phyloP scores from a whole-genome alignment of 257 asterid genomes.

The Solanum verrucosum region DNA sequence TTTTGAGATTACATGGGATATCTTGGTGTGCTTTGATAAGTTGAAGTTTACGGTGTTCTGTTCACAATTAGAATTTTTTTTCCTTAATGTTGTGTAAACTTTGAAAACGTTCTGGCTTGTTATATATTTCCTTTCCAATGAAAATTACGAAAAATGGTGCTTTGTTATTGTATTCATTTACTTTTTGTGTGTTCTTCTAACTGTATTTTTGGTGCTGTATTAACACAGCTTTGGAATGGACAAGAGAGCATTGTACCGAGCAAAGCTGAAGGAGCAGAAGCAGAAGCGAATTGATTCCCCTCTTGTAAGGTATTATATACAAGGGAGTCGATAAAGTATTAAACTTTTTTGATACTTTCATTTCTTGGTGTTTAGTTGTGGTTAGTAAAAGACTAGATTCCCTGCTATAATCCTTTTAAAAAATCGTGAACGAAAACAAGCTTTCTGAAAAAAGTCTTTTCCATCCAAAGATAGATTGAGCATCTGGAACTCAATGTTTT shows the following conservation, averaged over 20 bases:
- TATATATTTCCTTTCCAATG: neutral
- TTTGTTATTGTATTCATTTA: neutral
- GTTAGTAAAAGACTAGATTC: neutral
- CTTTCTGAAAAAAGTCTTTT: neutral
- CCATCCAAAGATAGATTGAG: neutral
- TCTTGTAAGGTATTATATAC: conserved; percentile 55
- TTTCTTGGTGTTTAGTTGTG: neutral
- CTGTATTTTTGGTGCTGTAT: neutral
- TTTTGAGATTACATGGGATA: neutral
- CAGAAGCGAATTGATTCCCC: conserved; percentile 78
- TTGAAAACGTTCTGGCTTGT: neutral
- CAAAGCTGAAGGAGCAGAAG: conserved; percentile 59
- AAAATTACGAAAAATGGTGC: neutral
- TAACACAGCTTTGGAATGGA: conserved; percentile 31
- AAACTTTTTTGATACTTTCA: neutral
- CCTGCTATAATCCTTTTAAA: neutral
- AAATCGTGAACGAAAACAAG: neutral
- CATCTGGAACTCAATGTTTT: neutral
- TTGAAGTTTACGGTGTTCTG: neutral
- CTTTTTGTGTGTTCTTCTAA: neutral
- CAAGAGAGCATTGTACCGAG: conserved; percentile 63
- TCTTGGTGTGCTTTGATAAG: neutral
- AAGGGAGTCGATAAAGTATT: neutral
- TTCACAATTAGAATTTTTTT: neutral
- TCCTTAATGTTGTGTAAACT: neutral